These are phyloP conservation scores for Exserohilum turcica DNA, from an alignment of 2,329 filamentous ascomycete species.

Conservation along the genomic window DNA sequence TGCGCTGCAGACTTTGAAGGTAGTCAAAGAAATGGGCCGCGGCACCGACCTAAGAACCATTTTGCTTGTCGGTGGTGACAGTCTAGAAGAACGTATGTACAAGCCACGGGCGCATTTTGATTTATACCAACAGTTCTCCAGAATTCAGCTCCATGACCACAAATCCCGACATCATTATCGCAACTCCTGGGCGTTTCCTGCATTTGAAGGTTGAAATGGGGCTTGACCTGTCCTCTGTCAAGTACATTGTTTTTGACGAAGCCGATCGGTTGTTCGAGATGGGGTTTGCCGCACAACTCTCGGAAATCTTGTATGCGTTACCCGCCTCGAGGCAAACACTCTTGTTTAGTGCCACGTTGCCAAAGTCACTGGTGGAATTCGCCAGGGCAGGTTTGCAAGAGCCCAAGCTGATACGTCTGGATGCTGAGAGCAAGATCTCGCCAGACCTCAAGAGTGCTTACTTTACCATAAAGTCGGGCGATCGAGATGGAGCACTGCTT, in stretches of 20 bases:
- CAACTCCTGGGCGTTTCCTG: slow-evolving; percentile 92
- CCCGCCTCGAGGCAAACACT: slow-evolving; percentile 85
- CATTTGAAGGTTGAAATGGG: slow-evolving; percentile 98
- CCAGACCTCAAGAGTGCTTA: slow-evolving; percentile 95
- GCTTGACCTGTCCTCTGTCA: slow-evolving; percentile 85
- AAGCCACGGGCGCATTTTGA: neutral
- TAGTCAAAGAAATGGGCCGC: slow-evolving; percentile 89
- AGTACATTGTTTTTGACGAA: slow-evolving; percentile 97
- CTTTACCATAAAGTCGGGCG: slow-evolving; percentile 87
- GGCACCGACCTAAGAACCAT: slow-evolving; percentile 93
- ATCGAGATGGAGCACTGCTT: slow-evolving; percentile 91
- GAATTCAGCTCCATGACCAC: slow-evolving; percentile 88
- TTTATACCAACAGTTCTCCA: slow-evolving; percentile 15
- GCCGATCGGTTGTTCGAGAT: slow-evolving; percentile 97
- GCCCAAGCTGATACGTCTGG: slow-evolving; percentile 84
- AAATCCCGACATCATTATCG: slow-evolving; percentile 97
- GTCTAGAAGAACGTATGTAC: slow-evolving; percentile 74
- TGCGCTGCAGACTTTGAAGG: slow-evolving; percentile 91
- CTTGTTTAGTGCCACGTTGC: slow-evolving; percentile 92
- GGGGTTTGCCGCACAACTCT: slow-evolving; percentile 93
- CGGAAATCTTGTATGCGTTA: slow-evolving; percentile 88
- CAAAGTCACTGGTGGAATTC: slow-evolving; percentile 93
- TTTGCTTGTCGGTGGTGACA: slow-evolving; percentile 91
- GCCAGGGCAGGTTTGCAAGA: slow-evolving; percentile 92
- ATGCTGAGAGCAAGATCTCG: slow-evolving; percentile 94